A percentile compares a stretch with the other conserved stretches of the same genome.
These are phyloP conservation scores for Anacardium occidentale DNA, from an alignment of 345 rosid genomes.

Conservation along the genomic window DNA sequence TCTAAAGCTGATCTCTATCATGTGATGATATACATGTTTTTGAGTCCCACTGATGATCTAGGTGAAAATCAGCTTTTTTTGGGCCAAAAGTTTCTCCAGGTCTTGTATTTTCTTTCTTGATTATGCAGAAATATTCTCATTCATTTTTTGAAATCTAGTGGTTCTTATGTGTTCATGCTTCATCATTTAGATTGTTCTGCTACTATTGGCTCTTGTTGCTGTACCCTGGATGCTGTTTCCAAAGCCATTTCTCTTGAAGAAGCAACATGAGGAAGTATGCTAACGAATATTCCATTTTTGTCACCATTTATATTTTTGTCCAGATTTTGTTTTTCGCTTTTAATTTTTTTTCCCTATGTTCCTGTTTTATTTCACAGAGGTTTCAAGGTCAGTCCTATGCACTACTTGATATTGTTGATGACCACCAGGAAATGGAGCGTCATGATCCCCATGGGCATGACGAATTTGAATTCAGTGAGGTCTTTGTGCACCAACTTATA, in stretches of 20 bases:
- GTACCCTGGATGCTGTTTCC: slow-evolving; percentile 75
- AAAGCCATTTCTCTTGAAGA: slow-evolving; percentile 64
- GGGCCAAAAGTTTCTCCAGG: slow-evolving; percentile 62
- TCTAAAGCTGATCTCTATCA: slow-evolving; percentile 73
- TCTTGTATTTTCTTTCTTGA: slow-evolving; percentile 20
- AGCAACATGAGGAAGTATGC: slow-evolving; percentile 53
- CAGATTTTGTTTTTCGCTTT: background rate
- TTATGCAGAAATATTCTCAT: slow-evolving; percentile 3
- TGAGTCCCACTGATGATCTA: slow-evolving; percentile 56
- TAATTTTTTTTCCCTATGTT: background rate
- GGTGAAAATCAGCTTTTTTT: slow-evolving; percentile 64
- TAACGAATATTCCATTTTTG: slow-evolving; percentile 6
- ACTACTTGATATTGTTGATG: slow-evolving; percentile 37
- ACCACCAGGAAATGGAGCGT: slow-evolving; percentile 45
- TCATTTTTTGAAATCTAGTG: background rate
- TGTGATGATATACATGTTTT: slow-evolving; percentile 70
- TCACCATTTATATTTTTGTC: background rate
- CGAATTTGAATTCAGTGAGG: slow-evolving; percentile 69
- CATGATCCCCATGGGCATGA: slow-evolving; percentile 43
- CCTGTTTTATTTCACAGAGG: slow-evolving; percentile 31
- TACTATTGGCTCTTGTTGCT: slow-evolving; percentile 51
- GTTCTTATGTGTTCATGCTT: slow-evolving; percentile 12
- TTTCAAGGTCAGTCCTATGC: slow-evolving; percentile 53
- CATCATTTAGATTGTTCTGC: slow-evolving; percentile 43
- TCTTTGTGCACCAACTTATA: slow-evolving; percentile 66